Base-by-base conservation (phyloP, 352 stramenopile genomes). In the Bremia lactucae region DNA sequence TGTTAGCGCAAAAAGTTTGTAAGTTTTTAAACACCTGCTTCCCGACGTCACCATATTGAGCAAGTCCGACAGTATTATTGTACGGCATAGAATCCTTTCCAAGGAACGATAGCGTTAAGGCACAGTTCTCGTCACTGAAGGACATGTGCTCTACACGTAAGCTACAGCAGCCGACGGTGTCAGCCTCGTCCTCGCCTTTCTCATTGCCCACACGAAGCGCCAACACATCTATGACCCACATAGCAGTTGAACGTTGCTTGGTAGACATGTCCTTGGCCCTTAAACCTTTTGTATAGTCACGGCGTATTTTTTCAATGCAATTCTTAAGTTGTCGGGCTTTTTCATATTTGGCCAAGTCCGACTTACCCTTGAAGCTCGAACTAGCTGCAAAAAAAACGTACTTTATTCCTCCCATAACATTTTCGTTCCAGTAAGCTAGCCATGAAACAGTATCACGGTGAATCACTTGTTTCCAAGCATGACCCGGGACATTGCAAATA, bases 51-150 rank as follows among this genome's bases (percentile, higher is more conserved):
- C 82, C 82, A 47, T 96, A 95, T 41, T 91, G 63, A 5, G 72
- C 64, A n/a, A 95, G 50, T 57, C 98, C 89, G 58, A 99, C 98
- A 4, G 92, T 98, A 62, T 99, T 97, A 68, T 98, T 98, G 78
- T 98, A 99, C 22, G 97, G 91, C 96, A 99, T 99, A 15, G 93
- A 98, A 63, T 99, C 97, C 60, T 99, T 99, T 69, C 96, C 97
- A 4, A 99, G 62, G 60, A 99, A 99, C 49, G 98, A 97, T 15
- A 99, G 73, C 31, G 97, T 97, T 34, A 99, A 69, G 39, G 93
- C 83, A 62, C 90, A 97, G 48, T 95, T 89, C 15, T 74, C 64
- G 40, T 91, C 76, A 31, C 73, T 81, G 66, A 99, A 98, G 21
- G 90, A 96, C 44, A 98, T 73, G 71, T 99, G 96, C 69, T 99